phyloP scores from a whole-genome alignment of 2,329 filamentous ascomycete genomes.

The Arthrobotrys entomopaga region DNA sequence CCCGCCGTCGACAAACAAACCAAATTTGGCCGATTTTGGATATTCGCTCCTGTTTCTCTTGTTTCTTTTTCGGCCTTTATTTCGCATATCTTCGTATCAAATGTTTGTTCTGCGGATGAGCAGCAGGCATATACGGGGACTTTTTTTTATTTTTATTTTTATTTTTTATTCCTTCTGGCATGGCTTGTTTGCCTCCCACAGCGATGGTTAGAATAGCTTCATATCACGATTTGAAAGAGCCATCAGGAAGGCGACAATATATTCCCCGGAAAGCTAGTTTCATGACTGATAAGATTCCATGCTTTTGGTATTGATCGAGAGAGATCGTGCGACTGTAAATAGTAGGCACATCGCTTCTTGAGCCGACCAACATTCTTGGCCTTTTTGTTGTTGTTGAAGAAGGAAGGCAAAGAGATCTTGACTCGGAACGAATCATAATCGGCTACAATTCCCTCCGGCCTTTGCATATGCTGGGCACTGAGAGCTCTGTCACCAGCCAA shows the following conservation, averaged over 20 bases:
- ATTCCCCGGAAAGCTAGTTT: slow-evolving; percentile 21
- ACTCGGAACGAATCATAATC: too few relatives aligned
- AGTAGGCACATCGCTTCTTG: neutral
- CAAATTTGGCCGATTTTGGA: slow-evolving; percentile 48
- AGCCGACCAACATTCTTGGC: neutral
- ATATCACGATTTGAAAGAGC: slow-evolving; percentile 1
- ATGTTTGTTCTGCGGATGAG: slow-evolving; percentile 29
- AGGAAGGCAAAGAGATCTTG: neutral
- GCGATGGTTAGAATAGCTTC: slow-evolving; percentile 16
- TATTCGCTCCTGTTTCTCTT: slow-evolving; percentile 36
- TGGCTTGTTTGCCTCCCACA: slow-evolving; percentile 17
- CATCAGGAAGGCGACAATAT: slow-evolving; percentile 31
- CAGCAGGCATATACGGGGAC: slow-evolving; percentile 39
- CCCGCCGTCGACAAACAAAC: slow-evolving; percentile 2
- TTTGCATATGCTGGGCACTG: slow-evolving; percentile 7
- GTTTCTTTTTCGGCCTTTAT: slow-evolving; percentile 6
- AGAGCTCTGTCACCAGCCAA: slow-evolving; percentile 35
- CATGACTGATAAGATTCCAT: neutral
- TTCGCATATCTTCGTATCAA: slow-evolving; percentile 39
- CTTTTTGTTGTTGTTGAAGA: neutral
- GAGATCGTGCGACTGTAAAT: slow-evolving; percentile 24
- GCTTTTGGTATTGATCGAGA: too few relatives aligned
- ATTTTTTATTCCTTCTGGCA: slow-evolving; percentile 5
- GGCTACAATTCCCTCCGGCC: too few relatives aligned
- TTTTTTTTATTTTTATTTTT: slow-evolving; percentile 25